Conservation (phyloP, 2,329 filamentous ascomycete genomes). For the Leptographium procerum region DNA sequence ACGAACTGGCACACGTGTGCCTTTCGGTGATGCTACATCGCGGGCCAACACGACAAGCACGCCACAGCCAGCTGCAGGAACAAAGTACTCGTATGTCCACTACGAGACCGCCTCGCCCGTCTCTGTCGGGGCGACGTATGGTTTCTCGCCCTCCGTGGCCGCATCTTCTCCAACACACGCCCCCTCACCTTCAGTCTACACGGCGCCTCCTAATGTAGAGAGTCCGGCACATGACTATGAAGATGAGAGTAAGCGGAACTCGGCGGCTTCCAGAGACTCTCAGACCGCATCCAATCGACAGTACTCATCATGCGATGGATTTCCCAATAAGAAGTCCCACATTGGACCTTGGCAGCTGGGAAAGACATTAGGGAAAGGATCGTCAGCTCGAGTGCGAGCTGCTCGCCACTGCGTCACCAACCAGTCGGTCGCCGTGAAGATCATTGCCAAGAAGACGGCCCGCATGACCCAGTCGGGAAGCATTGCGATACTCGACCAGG, state of each 20-base stretch:
- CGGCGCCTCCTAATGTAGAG: background rate
- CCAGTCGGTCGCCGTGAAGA: slow-evolving; percentile 85
- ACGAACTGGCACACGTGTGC: slow-evolving; percentile 15
- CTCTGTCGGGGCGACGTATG: background rate
- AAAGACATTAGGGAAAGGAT: slow-evolving; percentile 77
- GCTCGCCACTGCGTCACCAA: slow-evolving; percentile 71
- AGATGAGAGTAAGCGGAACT: slow-evolving; percentile 16
- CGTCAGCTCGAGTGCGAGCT: slow-evolving; percentile 75
- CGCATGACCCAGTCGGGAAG: slow-evolving; percentile 77
- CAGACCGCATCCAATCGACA: slow-evolving; percentile 20
- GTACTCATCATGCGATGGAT: slow-evolving; percentile 18
- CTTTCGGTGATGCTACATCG: slow-evolving; percentile 19
- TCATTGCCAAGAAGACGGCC: slow-evolving; percentile 74
- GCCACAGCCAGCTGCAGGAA: slow-evolving; percentile 4
- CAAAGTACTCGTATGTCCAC: background rate
- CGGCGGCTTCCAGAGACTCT: slow-evolving; percentile 21
- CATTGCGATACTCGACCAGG: slow-evolving; percentile 69
- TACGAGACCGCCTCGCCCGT: background rate
- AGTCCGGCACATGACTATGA: too few relatives aligned
- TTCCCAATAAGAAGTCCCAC: slow-evolving; percentile 46
- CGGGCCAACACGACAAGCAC: slow-evolving; percentile 16
- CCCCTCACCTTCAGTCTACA: background rate
- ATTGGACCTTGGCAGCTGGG: slow-evolving; percentile 93
- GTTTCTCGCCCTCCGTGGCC: background rate
- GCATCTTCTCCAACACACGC: background rate